Evolutionary conservation across 768 basidiomycete species (phyloP).

Genomic region (Suillus lakei): DNA sequence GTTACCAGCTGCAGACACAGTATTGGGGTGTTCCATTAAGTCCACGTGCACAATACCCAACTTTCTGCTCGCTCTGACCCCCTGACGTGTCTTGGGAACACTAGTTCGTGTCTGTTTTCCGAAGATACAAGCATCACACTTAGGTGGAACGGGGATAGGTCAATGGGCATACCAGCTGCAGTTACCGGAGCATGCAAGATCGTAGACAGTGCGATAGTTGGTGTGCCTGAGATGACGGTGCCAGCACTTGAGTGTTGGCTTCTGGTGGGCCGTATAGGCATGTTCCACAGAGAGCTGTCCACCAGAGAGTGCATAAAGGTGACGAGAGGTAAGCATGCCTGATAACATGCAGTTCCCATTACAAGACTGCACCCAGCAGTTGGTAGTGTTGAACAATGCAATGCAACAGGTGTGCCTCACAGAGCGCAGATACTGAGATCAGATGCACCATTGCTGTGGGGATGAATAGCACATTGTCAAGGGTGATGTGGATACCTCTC

Average conservation of each 20-base stretch:
- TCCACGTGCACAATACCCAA: conserved; percentile 3
- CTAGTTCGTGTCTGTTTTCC: conserved; percentile 4
- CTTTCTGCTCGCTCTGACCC: neutral
- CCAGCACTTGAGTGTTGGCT: too few relatives aligned
- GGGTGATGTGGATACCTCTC: conserved; percentile 10
- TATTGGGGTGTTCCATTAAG: neutral
- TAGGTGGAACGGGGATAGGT: neutral
- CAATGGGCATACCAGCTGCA: conserved; percentile 13
- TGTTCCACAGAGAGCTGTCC: neutral
- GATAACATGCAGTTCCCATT: conserved; percentile 1
- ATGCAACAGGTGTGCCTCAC: conserved; percentile 11
- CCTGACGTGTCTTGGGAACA: conserved; percentile 9
- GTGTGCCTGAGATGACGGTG: too few relatives aligned
- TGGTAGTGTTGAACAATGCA: conserved; percentile 22
- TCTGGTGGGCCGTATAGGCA: too few relatives aligned
- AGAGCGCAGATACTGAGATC: conserved; percentile 27
- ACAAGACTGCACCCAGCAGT: conserved; percentile 12
- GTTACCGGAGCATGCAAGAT: conserved; percentile 27
- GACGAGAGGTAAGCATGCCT: conserved; percentile 1
- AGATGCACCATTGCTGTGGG: conserved; percentile 21
- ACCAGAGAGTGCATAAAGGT: conserved; percentile 4
- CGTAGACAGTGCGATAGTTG: conserved; percentile 31
- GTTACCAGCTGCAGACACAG: neutral
- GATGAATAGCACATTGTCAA: conserved; percentile 22
- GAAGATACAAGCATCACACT: conserved; percentile 7